Evolutionary conservation across 495 filamentous ascomycete genomes (phyloP), one percentile per base, ranked within the genome.

Genomic region (Talaromyces wortmannii): DNA sequence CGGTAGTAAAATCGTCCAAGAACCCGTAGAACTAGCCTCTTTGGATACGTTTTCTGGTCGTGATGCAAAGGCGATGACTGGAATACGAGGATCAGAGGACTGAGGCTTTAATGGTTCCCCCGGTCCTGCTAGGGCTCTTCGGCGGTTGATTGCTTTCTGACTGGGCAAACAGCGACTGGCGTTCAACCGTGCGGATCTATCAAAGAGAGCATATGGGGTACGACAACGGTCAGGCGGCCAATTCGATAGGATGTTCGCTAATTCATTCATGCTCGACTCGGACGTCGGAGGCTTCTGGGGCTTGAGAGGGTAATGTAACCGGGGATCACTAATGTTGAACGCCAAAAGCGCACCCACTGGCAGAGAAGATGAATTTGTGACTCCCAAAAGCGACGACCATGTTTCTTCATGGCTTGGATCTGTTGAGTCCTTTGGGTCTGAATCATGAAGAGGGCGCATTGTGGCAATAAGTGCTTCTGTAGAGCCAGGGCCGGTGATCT

Each of bases 61-160:
- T 12, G 80, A 85, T 31, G 88, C 78, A 8, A 88, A 68, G 18
- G 91, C 69, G 11, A 96, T 77, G 31, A 95, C 74, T 3, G 94
- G 95, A 40, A 98, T 94, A 5, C 78, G 70, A 5, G 90, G 90
- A 61, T 98, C 95, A n/a, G 75, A 77, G 1, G 75, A 56, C 7
- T 82, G 74, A 6, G 84, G 61, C n/a, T 70, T 57, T 1, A 91
- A 83, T 48, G 77, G 75, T 40, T 72, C 63, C 13, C 92, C 91
- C 4, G 90, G 88, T 0, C 74, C 61, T 31, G 80, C 79, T 32
- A 81, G 75, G 4, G 80, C 76, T 60, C 90, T 92, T 15, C 94
- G 88, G n/a, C 89, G 83, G 64, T 95, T 92, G 60, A 98, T 83
- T 0, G 84, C 80, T 63, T 89, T 90, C 63, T 96, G 91, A 29